A percentile compares a stretch with the other conserved stretches of the same genome.
These are phyloP conservation scores for Trichoderma sp. DNA, from an alignment of 2,329 filamentous ascomycete species.

Conservation along the genomic window DNA sequence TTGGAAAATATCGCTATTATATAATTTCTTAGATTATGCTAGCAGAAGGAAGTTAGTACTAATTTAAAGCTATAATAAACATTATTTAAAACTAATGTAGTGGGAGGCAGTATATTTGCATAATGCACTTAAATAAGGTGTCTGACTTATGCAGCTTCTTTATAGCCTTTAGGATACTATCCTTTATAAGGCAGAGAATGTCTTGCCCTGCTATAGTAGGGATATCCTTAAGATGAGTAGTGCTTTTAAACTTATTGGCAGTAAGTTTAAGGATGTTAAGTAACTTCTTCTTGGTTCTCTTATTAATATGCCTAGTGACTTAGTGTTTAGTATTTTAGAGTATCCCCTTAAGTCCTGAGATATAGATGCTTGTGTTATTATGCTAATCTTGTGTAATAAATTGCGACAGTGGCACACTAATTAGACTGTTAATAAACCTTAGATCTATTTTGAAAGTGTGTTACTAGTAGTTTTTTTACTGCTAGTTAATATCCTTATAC, in stretches of 20 bases:
- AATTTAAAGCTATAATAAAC: background rate
- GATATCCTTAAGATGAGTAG: background rate
- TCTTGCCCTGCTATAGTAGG: background rate
- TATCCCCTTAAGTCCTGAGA: background rate
- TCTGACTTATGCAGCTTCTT: background rate
- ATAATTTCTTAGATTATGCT: background rate
- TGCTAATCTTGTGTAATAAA: background rate
- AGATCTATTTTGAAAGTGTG: background rate
- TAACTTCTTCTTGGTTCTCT: background rate
- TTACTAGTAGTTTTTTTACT: background rate
- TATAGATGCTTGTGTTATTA: background rate
- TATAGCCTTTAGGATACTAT: background rate
- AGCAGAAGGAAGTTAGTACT: background rate
- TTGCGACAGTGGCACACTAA: background rate
- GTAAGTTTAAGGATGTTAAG: background rate
- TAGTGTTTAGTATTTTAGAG: background rate
- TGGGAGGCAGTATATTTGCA: conserved; percentile 7
- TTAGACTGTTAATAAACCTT: background rate
- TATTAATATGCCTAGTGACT: background rate
- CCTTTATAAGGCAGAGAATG: background rate
- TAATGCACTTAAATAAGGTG: conserved; percentile 1
- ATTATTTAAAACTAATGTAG: background rate
- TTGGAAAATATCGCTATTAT: conserved; percentile 11
- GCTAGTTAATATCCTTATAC: background rate
- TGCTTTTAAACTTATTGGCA: background rate